Evolutionary conservation across 1,284 basidiomycete species (phyloP).

Genomic region (Ustilago hordei): DNA sequence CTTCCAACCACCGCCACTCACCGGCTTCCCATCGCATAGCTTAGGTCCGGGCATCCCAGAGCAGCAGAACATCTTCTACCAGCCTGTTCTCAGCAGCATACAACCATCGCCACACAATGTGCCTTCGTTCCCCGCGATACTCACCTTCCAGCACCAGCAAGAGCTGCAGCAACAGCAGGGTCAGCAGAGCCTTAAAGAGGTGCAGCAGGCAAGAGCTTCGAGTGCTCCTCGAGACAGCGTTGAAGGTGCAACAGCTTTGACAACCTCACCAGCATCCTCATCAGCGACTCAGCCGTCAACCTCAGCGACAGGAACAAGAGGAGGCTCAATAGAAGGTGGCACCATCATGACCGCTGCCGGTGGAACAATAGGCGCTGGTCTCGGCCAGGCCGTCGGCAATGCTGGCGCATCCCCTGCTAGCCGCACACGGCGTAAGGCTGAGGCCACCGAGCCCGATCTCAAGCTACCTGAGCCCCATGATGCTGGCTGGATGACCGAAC

Average conservation of each 20-base stretch:
- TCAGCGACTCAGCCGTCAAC: constrained; percentile 13
- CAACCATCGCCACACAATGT: constrained; percentile 28
- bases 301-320: not conserved
- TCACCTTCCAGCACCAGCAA: constrained; percentile 39
- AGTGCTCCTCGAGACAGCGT: constrained; percentile 15
- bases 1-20: constrained; percentile 34
- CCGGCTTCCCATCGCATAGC: constrained; percentile 30
- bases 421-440: constrained; percentile 45
- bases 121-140: constrained; percentile 40
- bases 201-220: constrained; percentile 30
- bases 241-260: constrained; percentile 5
- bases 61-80: constrained; percentile 43
- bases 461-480: constrained; percentile 44
- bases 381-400: constrained; percentile 49
- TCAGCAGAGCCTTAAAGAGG: constrained; percentile 29
- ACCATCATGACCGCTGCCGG: constrained; percentile 53
- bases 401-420: constrained; percentile 49
- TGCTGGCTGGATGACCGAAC: constrained; percentile 49
- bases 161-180: constrained; percentile 48
- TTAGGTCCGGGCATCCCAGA: constrained; percentile 45
- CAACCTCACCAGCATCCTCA: constrained; percentile 26
- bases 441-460: constrained; percentile 46
- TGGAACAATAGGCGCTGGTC: constrained; percentile 47
- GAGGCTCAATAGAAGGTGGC: constrained; percentile 16
- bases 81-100: constrained; percentile 24